Evolutionary conservation across 73 alveolate species (phyloP).

Genomic region (Vitrella brassicaformis): DNA sequence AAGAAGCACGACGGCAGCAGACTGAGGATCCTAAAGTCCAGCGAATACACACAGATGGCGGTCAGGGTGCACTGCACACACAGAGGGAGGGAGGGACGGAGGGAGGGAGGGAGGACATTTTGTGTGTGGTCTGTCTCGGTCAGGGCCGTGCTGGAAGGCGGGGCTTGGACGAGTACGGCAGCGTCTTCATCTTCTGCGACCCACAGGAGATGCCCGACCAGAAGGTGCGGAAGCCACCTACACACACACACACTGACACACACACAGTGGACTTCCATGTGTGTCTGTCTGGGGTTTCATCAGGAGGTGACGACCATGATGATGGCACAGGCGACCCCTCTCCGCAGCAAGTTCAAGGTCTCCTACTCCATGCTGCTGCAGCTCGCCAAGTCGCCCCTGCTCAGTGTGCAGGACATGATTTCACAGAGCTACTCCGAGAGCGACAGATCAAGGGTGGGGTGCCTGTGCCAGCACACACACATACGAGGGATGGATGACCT

Average conservation of each 20-base stretch:
- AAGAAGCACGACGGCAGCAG: slow-evolving; percentile 71
- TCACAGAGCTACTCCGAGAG: too few species aligned
- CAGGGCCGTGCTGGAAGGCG: slow-evolving; percentile 97
- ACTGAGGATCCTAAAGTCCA: not conserved
- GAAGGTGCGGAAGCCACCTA: not conserved
- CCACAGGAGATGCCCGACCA: not conserved
- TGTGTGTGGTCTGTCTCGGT: too few species aligned
- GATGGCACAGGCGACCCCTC: not conserved
- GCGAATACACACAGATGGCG: slow-evolving; percentile 84
- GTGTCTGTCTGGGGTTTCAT: not conserved
- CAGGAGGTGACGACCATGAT: not conserved
- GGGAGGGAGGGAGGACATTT: too few species aligned
- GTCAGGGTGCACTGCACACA: too few species aligned
- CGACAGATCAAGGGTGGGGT: too few species aligned
- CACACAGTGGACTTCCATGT: too few species aligned
- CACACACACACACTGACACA: too few species aligned
- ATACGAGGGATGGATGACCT: too few species aligned
- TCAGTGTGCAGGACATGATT: not conserved
- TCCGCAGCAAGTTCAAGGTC: not conserved
- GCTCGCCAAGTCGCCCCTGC: not conserved
- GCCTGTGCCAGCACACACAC: too few species aligned
- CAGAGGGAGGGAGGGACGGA: too few species aligned
- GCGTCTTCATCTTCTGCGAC: not conserved
- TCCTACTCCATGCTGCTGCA: not conserved
- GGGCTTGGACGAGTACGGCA: slow-evolving; percentile 78